Evolutionary conservation across 352 stramenopile genomes (phyloP).

Genomic region (Phytophthora sansomeana): DNA sequence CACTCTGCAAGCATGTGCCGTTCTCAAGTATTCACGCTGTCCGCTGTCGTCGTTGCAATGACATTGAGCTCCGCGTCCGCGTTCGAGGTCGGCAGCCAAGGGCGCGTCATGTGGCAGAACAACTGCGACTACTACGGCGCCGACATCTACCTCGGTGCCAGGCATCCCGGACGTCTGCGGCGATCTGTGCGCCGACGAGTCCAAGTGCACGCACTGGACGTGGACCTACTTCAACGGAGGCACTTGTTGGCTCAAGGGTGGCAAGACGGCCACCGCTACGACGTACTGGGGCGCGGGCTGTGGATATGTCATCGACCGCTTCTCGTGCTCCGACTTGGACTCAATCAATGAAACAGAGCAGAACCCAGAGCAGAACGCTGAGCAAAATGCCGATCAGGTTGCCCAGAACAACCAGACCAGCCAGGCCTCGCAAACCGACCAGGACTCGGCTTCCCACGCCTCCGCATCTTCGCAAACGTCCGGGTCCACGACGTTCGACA

Average conservation of each 20-base stretch:
- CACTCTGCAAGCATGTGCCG: constrained; percentile 27
- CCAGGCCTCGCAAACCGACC: background rate
- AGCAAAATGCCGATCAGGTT: constrained; percentile 11
- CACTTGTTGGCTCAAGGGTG: constrained; percentile 61
- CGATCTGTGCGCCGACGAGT: constrained; percentile 43
- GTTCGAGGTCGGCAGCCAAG: constrained; percentile 45
- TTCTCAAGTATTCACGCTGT: constrained; percentile 21
- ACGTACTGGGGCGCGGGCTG: constrained; percentile 41
- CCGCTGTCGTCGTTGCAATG: constrained; percentile 10
- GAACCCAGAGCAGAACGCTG: constrained; percentile 5
- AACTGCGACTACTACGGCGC: constrained; percentile 54
- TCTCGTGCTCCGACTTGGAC: constrained; percentile 28
- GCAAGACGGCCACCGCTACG: constrained; percentile 18
- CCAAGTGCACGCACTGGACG: constrained; percentile 49
- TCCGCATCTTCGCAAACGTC: constrained; percentile 14
- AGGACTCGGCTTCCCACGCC: constrained; percentile 2
- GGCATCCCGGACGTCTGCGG: constrained; percentile 49
- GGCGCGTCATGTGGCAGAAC: constrained; percentile 54
- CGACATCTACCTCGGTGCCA: constrained; percentile 31
- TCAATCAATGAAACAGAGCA: constrained; percentile 6
- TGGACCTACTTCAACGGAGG: constrained; percentile 51
- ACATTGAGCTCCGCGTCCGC: constrained; percentile 6
- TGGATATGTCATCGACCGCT: constrained; percentile 53
- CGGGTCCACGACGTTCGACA: constrained; percentile 34
- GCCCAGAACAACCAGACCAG: constrained; percentile 5